Evolutionary conservation across 1,284 basidiomycete genomes (phyloP).

Genomic region (Termitomyces sp.): DNA sequence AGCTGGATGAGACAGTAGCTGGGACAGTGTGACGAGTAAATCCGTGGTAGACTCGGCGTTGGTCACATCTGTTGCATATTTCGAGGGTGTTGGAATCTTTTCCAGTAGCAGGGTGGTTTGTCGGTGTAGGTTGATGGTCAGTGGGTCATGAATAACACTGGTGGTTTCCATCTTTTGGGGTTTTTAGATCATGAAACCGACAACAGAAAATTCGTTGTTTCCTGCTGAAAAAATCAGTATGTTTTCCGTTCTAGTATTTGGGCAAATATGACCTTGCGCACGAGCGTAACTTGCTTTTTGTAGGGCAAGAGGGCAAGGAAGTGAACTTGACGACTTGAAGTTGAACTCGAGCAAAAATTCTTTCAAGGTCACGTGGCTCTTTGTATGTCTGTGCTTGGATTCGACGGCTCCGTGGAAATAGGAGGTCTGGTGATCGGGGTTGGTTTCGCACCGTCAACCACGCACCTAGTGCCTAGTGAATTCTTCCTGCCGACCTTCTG

Average conservation of each 20-base stretch:
- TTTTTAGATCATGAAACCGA: slow-evolving; percentile 7
- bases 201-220: background rate
- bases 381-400: no score
- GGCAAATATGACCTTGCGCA: background rate
- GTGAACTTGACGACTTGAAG: background rate
- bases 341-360: background rate
- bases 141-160: slow-evolving; percentile 31
- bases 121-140: slow-evolving; percentile 48
- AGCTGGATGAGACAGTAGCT: slow-evolving; percentile 43
- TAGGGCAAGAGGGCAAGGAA: background rate
- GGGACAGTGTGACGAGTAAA: slow-evolving; percentile 45
- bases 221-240: background rate
- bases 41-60: slow-evolving; percentile 33
- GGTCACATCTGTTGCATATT: slow-evolving; percentile 30
- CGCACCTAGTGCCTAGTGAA: no score
- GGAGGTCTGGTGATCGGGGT: background rate
- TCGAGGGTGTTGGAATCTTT: slow-evolving; percentile 35
- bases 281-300: background rate
- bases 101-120: slow-evolving; percentile 44
- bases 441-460: no score
- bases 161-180: background rate
- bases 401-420: no score
- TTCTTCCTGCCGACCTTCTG: no score
- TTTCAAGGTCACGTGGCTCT: background rate
- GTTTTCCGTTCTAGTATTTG: background rate